phyloP scores from a whole-genome alignment of 257 asterid genomes.

The Scutellaria baicalensis region DNA sequence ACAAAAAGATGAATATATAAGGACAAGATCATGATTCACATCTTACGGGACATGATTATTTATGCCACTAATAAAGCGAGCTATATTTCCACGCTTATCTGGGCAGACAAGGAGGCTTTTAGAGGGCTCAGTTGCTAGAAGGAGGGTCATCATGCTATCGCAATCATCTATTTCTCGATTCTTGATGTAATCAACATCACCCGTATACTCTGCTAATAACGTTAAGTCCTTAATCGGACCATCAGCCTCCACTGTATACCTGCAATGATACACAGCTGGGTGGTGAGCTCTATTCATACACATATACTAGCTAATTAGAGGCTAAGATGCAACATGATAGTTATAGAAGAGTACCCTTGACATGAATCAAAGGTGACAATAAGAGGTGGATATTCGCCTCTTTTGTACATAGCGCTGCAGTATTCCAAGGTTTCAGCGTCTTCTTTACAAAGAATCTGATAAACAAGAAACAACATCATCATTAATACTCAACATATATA shows the following conservation, averaged over 20 bases:
- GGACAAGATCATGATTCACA: conserved; percentile 14
- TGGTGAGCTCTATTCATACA: not conserved
- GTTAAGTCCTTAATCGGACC: conserved; percentile 83
- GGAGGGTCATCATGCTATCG: conserved; percentile 91
- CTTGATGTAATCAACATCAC: conserved; percentile 76
- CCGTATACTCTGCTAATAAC: conserved; percentile 65
- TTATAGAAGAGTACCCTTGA: conserved; percentile 57
- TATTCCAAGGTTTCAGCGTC: conserved; percentile 51
- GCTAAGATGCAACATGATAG: not conserved
- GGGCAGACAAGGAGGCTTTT: conserved; percentile 76
- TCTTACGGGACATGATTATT: conserved; percentile 77
- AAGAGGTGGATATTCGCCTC: conserved; percentile 81
- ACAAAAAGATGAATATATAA: not conserved
- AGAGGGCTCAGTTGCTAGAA: conserved; percentile 49
- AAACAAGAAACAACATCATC: not conserved
- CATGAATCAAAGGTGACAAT: conserved; percentile 55
- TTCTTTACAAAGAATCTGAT: conserved; percentile 67
- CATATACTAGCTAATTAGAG: not conserved
- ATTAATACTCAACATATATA: not conserved
- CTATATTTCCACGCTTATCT: conserved; percentile 76
- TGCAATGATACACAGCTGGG: conserved; percentile 29
- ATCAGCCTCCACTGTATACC: conserved; percentile 87
- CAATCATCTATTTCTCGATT: conserved; percentile 73
- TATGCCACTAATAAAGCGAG: conserved; percentile 83
- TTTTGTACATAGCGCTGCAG: conserved; percentile 50